Base-by-base conservation (phyloP, 371 early-diverging fungal species). In the Paraphysoderma sedebokerense region DNA sequence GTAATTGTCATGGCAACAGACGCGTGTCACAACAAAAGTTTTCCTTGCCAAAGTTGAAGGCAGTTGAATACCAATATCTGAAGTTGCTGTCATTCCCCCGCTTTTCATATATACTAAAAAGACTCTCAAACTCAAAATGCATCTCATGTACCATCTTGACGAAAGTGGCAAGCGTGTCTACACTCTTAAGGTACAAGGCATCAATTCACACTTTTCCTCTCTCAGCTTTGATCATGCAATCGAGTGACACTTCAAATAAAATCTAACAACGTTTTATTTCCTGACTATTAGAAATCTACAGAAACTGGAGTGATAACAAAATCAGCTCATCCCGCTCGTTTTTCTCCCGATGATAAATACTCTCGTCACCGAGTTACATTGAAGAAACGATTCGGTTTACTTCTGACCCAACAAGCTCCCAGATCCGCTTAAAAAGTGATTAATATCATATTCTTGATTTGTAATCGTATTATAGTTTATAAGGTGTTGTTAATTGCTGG, bases 291-390 rank as follows among this genome's bases (percentile, higher is more conserved):
- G 95, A 95, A 90, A 72, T 61, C 71, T 37, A 76, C 82, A 52
- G 70, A 78, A 19, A 66, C 57, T 32, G 93, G 92, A 42, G 58
- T 66, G 50, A 72, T 82, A 49, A 95, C 96, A 50, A 84, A 84
- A 60, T 87, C 91, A 32, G 97, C 97, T 42, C 97, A 96, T 62
- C 97, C 97, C 30, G 82, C 95, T 20, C 85, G 95, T 48, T 96
- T 96, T 74, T 92, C 92, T 24, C 97, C 97, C 44, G 95, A 96
- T 63, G 97, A 96, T 78, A 93, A 95, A 71, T 96, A 77, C 77
- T 92, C 92, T 51, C 85, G 92, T 53, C 93, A 96, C 61, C 81
- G 97, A 51, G 86, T 95, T 35, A 88, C 89, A n/a, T 76, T 96
- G 59, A 96, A 96, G 81, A 86, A 84, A 60, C 76, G 97, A 50